phyloP scores from a whole-genome alignment of 192 early-diverging fungal species.

The Podila minutissima region DNA sequence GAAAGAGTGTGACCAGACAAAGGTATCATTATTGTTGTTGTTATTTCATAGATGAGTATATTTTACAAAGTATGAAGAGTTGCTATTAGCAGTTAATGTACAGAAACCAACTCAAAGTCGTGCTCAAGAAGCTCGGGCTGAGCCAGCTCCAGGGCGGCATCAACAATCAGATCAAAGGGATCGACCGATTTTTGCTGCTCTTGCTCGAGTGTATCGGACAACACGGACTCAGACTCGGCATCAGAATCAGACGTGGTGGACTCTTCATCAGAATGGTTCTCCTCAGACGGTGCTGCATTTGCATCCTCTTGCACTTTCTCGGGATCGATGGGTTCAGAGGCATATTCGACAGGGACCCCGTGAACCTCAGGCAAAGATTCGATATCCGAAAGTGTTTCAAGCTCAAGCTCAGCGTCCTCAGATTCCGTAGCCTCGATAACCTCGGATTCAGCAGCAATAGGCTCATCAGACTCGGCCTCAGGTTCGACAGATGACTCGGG shows the following conservation, averaged over 20 bases:
- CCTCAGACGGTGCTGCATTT: background rate
- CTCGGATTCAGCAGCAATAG: background rate
- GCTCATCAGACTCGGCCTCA: no score
- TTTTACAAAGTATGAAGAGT: background rate
- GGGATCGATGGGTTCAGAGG: background rate
- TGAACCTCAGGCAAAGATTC: conserved; percentile 30
- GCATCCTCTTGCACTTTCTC: background rate
- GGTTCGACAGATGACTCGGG: background rate
- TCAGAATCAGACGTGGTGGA: background rate
- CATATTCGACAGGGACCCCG: background rate
- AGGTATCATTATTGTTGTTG: background rate
- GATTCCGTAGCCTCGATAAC: background rate
- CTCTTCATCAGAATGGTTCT: background rate
- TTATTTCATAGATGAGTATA: background rate
- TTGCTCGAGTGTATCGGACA: no score
- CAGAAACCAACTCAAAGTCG: conserved; percentile 32
- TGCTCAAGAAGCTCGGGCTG: conserved; percentile 17
- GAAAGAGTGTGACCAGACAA: background rate
- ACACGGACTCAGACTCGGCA: background rate
- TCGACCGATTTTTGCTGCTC: background rate
- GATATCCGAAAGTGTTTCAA: conserved; percentile 28
- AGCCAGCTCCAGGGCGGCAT: conserved; percentile 22
- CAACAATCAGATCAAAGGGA: conserved; percentile 30
- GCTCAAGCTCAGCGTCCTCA: background rate
- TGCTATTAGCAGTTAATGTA: conserved; percentile 8